These are phyloP conservation scores for Beauveria medogensis DNA, from an alignment of 2,329 filamentous ascomycete genomes.

Conservation along the genomic window DNA sequence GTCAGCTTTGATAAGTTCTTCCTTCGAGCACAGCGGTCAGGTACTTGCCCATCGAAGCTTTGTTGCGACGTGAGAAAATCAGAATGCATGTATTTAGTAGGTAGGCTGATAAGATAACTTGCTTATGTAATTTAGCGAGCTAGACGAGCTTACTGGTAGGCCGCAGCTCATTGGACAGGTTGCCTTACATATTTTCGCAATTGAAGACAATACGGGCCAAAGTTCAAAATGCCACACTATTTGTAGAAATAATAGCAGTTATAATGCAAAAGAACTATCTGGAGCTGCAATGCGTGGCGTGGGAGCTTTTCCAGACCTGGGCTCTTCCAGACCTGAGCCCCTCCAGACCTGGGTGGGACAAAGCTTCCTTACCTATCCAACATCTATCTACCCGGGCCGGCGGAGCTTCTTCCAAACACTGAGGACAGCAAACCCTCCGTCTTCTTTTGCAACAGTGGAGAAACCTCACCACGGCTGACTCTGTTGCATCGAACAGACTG, in stretches of 20 bases:
- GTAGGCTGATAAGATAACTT: conserved; percentile 4
- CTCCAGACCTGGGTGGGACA: neutral
- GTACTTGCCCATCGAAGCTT: neutral
- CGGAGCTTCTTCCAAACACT: neutral
- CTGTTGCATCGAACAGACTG: neutral
- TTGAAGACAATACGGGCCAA: neutral
- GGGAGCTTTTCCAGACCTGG: neutral
- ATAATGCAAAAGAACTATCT: neutral
- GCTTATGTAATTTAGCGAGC: neutral
- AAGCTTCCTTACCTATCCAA: neutral
- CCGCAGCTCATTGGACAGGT: neutral
- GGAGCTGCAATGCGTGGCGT: neutral
- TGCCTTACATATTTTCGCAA: neutral
- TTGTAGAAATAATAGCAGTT: neutral
- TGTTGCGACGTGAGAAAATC: neutral
- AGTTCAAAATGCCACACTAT: neutral
- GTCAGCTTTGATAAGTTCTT: neutral
- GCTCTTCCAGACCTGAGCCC: neutral
- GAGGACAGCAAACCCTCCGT: conserved; percentile 5
- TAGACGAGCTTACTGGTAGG: no score
- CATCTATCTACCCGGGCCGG: neutral
- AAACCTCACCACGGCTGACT: neutral
- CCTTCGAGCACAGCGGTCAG: neutral
- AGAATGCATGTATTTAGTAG: neutral
- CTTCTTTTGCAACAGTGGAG: neutral